phyloP scores from a whole-genome alignment of 306 rosid genomes.

The Oemleria cerasiformis region DNA sequence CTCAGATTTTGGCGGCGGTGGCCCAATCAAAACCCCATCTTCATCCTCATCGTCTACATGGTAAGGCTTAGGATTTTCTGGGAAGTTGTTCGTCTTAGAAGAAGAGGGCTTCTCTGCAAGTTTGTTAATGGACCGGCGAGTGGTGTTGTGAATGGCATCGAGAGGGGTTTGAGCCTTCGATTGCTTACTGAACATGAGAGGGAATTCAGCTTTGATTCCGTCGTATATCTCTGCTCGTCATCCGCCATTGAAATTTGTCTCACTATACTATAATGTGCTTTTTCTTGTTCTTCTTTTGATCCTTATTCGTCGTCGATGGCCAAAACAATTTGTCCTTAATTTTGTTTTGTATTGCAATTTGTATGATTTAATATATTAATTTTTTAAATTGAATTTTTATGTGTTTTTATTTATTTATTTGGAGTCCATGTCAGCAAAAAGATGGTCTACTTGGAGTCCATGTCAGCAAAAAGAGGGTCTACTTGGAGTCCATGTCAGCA shows the following conservation, averaged over 20 bases:
- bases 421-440: too few species aligned
- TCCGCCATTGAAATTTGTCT: constrained; percentile 28
- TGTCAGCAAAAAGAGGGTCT: too few species aligned
- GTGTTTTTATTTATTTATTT: too few species aligned
- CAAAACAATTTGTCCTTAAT: background rate
- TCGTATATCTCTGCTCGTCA: constrained; percentile 77
- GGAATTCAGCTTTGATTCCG: constrained; percentile 72
- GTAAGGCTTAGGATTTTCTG: constrained; percentile 36
- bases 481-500: too few species aligned
- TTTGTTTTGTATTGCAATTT: too few species aligned
- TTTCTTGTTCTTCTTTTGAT: background rate
- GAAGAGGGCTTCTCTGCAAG: constrained; percentile 29
- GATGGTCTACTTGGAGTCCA: too few species aligned
- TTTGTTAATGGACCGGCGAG: constrained; percentile 48
- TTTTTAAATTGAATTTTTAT: too few species aligned
- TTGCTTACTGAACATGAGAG: constrained; percentile 82
- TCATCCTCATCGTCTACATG: constrained; percentile 23
- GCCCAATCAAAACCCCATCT: constrained; percentile 48
- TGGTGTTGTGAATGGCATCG: constrained; percentile 76
- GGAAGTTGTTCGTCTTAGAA: constrained; percentile 26
- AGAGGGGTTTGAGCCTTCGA: constrained; percentile 76
- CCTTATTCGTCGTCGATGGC: background rate
- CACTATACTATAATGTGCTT: background rate
- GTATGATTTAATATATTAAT: too few species aligned
- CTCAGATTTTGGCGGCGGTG: constrained; percentile 32